phyloP scores from a whole-genome alignment of 2,329 filamentous ascomycete species.

The Periconia macrospinosa region DNA sequence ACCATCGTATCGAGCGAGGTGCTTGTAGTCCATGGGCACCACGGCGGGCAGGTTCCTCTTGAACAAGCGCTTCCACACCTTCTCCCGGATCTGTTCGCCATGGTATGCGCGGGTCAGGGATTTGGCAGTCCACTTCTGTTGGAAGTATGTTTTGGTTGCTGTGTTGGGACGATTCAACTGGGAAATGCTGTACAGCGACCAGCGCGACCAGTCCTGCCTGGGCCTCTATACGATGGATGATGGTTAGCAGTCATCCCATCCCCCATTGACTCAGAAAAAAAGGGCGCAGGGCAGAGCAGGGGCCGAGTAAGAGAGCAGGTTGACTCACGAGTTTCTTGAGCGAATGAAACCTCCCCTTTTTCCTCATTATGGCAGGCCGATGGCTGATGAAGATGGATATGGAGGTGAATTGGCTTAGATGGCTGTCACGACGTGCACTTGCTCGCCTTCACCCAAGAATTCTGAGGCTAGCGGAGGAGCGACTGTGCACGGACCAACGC shows the following conservation, averaged over 20 bases:
- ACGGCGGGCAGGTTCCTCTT: constrained; percentile 77
- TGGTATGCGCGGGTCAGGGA: constrained; percentile 83
- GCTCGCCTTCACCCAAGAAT: neutral
- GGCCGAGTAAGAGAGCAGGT: neutral
- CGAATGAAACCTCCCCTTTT: constrained; percentile 63
- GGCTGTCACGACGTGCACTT: neutral
- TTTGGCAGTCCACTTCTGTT: constrained; percentile 97
- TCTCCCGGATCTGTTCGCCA: constrained; percentile 90
- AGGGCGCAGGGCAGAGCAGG: neutral
- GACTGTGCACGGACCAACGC: neutral
- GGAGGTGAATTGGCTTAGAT: neutral
- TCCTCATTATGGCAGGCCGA: constrained; percentile 45
- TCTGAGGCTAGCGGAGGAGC: neutral
- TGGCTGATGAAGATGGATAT: constrained; percentile 11
- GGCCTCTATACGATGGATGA: constrained; percentile 66
- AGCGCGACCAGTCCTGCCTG: constrained; percentile 96
- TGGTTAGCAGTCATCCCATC: constrained; percentile 11
- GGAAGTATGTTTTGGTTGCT: constrained; percentile 73
- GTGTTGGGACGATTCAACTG: constrained; percentile 52
- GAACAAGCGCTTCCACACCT: constrained; percentile 94
- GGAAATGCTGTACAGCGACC: constrained; percentile 88
- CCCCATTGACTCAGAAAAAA: neutral
- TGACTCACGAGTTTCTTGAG: constrained; percentile 65
- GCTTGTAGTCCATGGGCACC: constrained; percentile 78
- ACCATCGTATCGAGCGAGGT: constrained; percentile 80